Percentiles rank a stretch among this genome's conserved stretches.
Conservation (phyloP, 306 rosid species). For the Ormosia emarginata region DNA sequence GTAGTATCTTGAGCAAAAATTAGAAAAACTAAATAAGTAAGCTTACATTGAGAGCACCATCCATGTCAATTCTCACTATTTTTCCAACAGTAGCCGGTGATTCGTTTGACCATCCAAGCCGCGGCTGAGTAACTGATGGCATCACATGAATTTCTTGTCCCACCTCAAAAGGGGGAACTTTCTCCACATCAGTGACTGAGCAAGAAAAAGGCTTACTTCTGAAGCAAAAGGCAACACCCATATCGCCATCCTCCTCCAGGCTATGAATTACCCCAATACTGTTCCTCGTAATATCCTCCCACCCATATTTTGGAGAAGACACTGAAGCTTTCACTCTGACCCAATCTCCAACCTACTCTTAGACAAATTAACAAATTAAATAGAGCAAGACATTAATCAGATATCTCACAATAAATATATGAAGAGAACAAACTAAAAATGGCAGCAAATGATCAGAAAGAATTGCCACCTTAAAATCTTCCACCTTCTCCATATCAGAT, state of each 20-base stretch:
- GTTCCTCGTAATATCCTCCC: constrained; percentile 93
- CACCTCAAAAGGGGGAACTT: constrained; percentile 79
- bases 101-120: constrained; percentile 97
- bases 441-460: constrained; percentile 6
- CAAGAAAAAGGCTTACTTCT: constrained; percentile 90
- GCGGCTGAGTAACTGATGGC: constrained; percentile 76
- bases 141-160: constrained; percentile 86
- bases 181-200: constrained; percentile 94
- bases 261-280: constrained; percentile 91
- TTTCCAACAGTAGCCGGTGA: constrained; percentile 89
- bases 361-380: constrained; percentile 12
- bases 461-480: constrained; percentile 78
- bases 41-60: constrained; percentile 95
- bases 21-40: neutral
- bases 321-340: constrained; percentile 97
- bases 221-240: constrained; percentile 96
- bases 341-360: constrained; percentile 93
- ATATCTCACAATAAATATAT: neutral
- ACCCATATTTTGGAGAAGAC: constrained; percentile 95
- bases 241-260: constrained; percentile 92
- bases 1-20: constrained; percentile 3
- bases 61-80: constrained; percentile 83
- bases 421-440: neutral
- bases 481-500: constrained; percentile 97
- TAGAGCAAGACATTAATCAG: constrained; percentile 8